Conservation (phyloP, 1,284 basidiomycete species). For the Leccinum insolens region DNA sequence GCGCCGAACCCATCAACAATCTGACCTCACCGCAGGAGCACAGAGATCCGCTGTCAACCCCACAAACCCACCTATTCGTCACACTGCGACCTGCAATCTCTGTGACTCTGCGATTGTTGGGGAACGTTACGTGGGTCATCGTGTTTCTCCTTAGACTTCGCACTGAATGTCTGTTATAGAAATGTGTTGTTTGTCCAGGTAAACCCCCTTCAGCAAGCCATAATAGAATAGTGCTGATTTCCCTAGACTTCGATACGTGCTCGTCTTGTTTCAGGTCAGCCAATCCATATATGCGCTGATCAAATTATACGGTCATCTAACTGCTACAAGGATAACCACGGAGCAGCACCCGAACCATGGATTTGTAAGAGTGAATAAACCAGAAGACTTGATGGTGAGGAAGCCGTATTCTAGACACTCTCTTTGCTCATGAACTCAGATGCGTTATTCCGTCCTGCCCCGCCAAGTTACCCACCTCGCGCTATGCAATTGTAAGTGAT, state of each 20-base stretch:
- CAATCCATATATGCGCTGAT: not conserved
- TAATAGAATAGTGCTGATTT: conserved; percentile 14
- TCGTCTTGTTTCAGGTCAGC: conserved; percentile 64
- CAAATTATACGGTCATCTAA: conserved; percentile 7
- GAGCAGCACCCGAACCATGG: conserved; percentile 79
- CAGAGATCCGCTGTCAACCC: not conserved
- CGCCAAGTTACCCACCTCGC: conserved; percentile 45
- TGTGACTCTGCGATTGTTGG: conserved; percentile 75
- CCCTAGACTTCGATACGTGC: conserved; percentile 73
- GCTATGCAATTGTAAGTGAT: conserved; percentile 50
- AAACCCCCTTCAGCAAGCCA: not conserved
- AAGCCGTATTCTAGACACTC: not conserved
- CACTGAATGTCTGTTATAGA: conserved; percentile 41
- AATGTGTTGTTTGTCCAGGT: conserved; percentile 69
- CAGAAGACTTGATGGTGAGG: conserved; percentile 58
- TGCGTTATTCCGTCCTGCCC: conserved; percentile 21
- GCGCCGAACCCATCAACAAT: conserved; percentile 1
- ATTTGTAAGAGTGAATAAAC: conserved; percentile 69
- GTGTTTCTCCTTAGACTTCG: conserved; percentile 2
- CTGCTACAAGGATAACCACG: conserved; percentile 51
- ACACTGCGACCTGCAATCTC: conserved; percentile 71
- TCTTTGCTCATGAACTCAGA: conserved; percentile 21
- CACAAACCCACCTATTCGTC: conserved; percentile 39
- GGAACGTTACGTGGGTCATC: conserved; percentile 61
- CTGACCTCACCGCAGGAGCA: conserved; percentile 7